These are phyloP conservation scores for Komagataella phaffii DNA, from an alignment of 805 yeast genomes.

Conservation along the genomic window DNA sequence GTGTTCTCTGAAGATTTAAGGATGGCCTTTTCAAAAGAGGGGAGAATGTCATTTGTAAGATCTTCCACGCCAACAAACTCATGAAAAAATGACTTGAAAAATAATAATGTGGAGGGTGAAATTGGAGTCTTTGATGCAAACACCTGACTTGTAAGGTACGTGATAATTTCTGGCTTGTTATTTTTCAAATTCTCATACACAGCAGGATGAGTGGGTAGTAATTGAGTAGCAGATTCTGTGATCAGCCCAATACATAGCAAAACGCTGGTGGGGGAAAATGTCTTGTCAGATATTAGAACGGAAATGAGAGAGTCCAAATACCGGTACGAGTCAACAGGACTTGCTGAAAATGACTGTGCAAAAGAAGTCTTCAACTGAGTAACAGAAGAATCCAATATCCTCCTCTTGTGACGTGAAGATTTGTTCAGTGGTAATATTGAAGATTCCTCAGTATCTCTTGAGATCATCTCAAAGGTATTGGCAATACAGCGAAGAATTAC, in stretches of 20 bases:
- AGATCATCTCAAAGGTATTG: conserved; percentile 10
- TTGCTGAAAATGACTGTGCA: conserved; percentile 8
- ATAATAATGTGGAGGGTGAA: conserved; percentile 17
- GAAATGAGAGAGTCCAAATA: conserved; percentile 5
- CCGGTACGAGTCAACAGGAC: conserved; percentile 7
- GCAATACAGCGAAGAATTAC: conserved; percentile 12
- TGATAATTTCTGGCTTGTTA: conserved; percentile 8
- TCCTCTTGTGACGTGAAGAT: conserved; percentile 23
- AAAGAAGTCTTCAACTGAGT: conserved; percentile 15
- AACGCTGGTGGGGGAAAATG: conserved; percentile 19
- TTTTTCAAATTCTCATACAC: conserved; percentile 3
- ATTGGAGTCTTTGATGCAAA: conserved; percentile 33
- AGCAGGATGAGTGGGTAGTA: conserved; percentile 4
- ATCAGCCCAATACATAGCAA: conserved; percentile 22
- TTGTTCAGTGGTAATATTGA: conserved; percentile 25
- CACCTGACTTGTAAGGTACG: conserved; percentile 23
- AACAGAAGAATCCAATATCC: conserved; percentile 21
- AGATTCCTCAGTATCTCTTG: conserved; percentile 12
- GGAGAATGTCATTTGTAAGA: conserved; percentile 29
- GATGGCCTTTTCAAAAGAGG: conserved; percentile 59
- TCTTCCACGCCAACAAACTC: conserved; percentile 25
- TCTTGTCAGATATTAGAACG: conserved; percentile 7
- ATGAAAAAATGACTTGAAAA: conserved; percentile 29
- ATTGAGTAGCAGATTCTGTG: conserved; percentile 11
- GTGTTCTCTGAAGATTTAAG: conserved; percentile 70